These are phyloP conservation scores for Vishniacozyma victoriae DNA, from an alignment of 768 basidiomycete genomes.

Conservation along the genomic window DNA sequence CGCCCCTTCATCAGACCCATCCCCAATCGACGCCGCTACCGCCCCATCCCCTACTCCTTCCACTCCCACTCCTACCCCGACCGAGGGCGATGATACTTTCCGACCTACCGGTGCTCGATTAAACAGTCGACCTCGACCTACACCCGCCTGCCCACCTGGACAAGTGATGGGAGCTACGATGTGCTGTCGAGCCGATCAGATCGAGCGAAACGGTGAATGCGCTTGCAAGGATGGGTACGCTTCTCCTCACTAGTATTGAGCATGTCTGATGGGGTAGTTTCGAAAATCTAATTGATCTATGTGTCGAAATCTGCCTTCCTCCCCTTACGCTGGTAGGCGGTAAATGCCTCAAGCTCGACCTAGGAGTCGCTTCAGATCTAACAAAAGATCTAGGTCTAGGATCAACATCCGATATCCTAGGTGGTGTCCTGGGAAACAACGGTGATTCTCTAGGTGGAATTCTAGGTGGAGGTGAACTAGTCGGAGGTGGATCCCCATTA, in stretches of 20 bases:
- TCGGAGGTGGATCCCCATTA: too few species aligned
- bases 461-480: too few species aligned
- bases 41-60: not conserved
- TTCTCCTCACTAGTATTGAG: not conserved
- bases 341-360: too few species aligned
- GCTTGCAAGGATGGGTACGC: conserved; percentile 14
- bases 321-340: too few species aligned
- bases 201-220: conserved; percentile 12
- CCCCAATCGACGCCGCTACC: not conserved
- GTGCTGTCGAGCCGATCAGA: conserved; percentile 15
- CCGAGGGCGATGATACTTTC: not conserved
- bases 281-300: conserved; percentile 12
- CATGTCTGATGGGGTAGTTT: not conserved
- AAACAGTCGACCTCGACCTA: conserved; percentile 2
- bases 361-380: too few species aligned
- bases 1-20: not conserved
- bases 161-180: conserved; percentile 4
- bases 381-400: too few species aligned
- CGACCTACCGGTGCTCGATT: conserved; percentile 4
- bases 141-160: conserved; percentile 2
- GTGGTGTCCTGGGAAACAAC: too few species aligned
- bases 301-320: conserved; percentile 13
- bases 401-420: too few species aligned
- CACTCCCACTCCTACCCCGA: conserved; percentile 2
- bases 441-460: too few species aligned